These are phyloP conservation scores for Ballota nigra DNA, from an alignment of 257 asterid species.

Conservation along the genomic window DNA sequence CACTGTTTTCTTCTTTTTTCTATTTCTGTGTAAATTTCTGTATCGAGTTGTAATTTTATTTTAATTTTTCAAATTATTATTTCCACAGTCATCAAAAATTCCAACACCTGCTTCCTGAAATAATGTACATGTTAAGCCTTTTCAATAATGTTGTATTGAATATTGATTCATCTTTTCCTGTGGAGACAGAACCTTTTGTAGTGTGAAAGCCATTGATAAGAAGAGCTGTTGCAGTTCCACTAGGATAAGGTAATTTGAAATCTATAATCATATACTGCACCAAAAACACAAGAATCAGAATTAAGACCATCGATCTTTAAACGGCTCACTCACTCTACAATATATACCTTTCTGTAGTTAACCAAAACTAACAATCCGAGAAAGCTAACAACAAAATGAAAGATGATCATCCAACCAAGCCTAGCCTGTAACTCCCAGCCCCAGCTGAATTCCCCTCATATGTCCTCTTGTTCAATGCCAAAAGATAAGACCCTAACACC, in stretches of 20 bases:
- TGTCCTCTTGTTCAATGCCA: conserved; percentile 57
- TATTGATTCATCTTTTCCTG: background rate
- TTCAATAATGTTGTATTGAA: background rate
- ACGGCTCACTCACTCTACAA: background rate
- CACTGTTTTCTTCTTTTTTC: too few species aligned
- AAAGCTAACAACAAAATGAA: conserved; percentile 61
- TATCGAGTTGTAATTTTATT: too few species aligned
- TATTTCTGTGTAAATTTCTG: too few species aligned
- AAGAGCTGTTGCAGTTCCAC: conserved; percentile 37
- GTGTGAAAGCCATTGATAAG: conserved; percentile 38
- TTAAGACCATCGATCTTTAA: background rate
- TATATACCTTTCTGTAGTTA: conserved; percentile 61
- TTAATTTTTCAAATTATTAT: too few species aligned
- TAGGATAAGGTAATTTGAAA: conserved; percentile 30
- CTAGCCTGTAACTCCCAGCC: conserved; percentile 55
- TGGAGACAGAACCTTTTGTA: too few species aligned
- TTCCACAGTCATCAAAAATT: too few species aligned
- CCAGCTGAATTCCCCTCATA: conserved; percentile 63
- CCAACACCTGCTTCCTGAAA: conserved; percentile 46
- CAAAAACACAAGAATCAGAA: background rate
- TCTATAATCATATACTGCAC: conserved; percentile 31
- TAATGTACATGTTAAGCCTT: background rate
- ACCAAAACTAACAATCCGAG: conserved; percentile 67
- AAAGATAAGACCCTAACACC: conserved; percentile 70
- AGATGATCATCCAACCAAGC: conserved; percentile 76